Evolutionary conservation across 441 rosid genomes (phyloP).

Genomic region (Jatropha podagrica): DNA sequence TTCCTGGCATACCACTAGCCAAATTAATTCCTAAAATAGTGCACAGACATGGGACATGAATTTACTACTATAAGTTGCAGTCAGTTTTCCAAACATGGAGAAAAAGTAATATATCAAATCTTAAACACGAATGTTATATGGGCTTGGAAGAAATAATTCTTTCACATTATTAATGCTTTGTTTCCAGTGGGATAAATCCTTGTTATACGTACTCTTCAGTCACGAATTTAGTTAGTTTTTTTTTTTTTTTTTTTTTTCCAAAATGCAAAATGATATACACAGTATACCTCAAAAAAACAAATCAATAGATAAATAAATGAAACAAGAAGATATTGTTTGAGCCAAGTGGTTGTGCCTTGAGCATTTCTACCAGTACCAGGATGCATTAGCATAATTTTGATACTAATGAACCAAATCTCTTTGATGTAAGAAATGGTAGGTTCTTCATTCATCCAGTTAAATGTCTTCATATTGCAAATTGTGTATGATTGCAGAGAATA

Average conservation of each 20-base stretch:
- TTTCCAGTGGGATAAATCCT: neutral
- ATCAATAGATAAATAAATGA: no score
- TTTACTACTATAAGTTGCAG: neutral
- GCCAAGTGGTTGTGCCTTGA: neutral
- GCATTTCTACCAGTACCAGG: neutral
- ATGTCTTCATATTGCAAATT: neutral
- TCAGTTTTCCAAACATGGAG: neutral
- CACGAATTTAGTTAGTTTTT: neutral
- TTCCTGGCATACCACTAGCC: neutral
- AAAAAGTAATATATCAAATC: neutral
- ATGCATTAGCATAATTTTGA: neutral
- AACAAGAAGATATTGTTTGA: neutral
- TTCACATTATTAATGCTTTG: neutral
- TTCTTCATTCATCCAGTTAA: no score
- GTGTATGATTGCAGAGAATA: slow-evolving; percentile 64
- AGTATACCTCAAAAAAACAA: neutral
- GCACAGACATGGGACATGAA: neutral
- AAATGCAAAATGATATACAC: neutral
- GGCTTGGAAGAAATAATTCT: neutral
- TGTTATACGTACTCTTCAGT: neutral
- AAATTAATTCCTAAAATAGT: slow-evolving; percentile 3
- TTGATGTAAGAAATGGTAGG: no score
- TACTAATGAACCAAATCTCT: neutral
- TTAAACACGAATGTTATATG: neutral
- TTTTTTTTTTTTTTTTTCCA: neutral